These are phyloP conservation scores for Lodderomyces elongisporus DNA, from an alignment of 1,139 yeast genomes.

Conservation along the genomic window DNA sequence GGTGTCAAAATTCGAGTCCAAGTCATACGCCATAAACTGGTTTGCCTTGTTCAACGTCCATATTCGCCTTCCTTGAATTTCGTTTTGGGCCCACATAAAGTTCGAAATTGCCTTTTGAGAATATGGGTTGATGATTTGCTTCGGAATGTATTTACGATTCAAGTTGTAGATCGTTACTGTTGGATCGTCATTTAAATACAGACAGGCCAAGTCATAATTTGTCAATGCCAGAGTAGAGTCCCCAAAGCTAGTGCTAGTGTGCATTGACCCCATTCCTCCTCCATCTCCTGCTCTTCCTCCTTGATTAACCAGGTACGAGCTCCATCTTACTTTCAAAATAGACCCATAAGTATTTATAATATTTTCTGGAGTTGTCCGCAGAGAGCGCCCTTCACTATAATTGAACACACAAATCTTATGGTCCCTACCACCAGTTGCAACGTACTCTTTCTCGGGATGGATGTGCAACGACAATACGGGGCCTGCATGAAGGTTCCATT, in stretches of 20 bases:
- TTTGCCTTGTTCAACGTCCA: conserved; percentile 47
- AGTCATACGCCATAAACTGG: conserved; percentile 49
- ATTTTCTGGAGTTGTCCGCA: conserved; percentile 57
- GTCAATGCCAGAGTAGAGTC: conserved; percentile 19
- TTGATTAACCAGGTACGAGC: conserved; percentile 28
- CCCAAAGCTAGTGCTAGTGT: background rate
- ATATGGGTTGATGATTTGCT: conserved; percentile 54
- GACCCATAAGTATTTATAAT: conserved; percentile 75
- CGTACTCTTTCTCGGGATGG: conserved; percentile 78
- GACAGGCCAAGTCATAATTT: conserved; percentile 68
- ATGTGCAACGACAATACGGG: conserved; percentile 86
- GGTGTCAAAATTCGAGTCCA: conserved; percentile 25
- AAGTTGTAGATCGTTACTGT: conserved; percentile 70
- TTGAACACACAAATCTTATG: conserved; percentile 80
- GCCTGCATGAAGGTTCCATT: conserved; percentile 86
- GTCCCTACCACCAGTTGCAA: conserved; percentile 92
- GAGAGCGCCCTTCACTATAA: conserved; percentile 28
- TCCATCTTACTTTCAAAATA: conserved; percentile 70
- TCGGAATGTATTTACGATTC: conserved; percentile 70
- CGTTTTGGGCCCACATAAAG: conserved; percentile 39
- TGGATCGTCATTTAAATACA: conserved; percentile 73
- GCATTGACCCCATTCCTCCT: no score
- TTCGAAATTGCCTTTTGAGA: conserved; percentile 43
- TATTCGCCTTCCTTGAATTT: conserved; percentile 20
- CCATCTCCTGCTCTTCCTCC: background rate